Base-by-base conservation (phyloP, 257 asterid genomes). In the Ocimum tenuiflorum region DNA sequence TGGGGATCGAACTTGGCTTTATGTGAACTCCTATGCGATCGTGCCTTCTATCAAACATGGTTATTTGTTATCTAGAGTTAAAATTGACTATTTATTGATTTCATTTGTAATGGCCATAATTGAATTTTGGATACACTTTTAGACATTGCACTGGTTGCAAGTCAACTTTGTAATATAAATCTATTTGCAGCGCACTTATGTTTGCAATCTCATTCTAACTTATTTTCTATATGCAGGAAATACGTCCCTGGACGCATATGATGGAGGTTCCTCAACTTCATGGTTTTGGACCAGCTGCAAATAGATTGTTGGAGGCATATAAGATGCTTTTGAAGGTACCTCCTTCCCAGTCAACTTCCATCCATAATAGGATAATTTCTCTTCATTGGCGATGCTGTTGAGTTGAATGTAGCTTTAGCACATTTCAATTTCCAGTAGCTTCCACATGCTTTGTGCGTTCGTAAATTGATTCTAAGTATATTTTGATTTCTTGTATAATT, bases 221-320 rank as follows among this genome's bases (percentile, higher is more conserved):
- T 2, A 52, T 47, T 60, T 56, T 59, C 52, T 31, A 45, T 67
- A 61, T 71, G 57, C 65, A 92, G 99, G 99, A 92, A 84, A 89
- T 89, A 53, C 97, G 97, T 73, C 99, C 99, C 45, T 91, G 98
- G 96, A 91, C 96, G n/a, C 98, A 91, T 79, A 91, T 89, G 98
- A 91, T 89, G 98, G 98, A 91, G 87, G 98, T 91, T 41, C 98
- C 98, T n/a, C 96, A 91, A 73, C 78, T 91, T 77, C 98, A 91
- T 82, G 98, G 98, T 54, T 91, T 91, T 77, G 98, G 98, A 65
- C 98, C 98, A 42, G 96, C 98, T 69, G 98, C 98, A 59, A 84
- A 89, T 79, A 78, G 96, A 76, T 79, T 91, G 78, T 65, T 91
- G 79, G 99, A 92, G 81, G 99, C 99, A 24, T 92, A 92, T 75